Evolutionary conservation across 768 basidiomycete genomes (phyloP).

Genomic region (Pholiota molesta): DNA sequence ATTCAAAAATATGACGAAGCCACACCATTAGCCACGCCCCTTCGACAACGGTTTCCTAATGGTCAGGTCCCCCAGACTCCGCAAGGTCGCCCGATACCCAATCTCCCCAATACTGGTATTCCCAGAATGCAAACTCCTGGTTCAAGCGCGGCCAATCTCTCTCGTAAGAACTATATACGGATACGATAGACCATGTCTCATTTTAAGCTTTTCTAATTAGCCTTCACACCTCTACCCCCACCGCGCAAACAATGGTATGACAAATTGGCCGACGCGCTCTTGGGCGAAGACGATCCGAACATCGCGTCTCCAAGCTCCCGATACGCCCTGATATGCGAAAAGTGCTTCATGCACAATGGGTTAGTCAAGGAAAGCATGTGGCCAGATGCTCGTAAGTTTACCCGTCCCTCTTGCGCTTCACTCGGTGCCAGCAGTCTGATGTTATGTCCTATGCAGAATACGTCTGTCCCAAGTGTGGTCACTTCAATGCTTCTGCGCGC

Average conservation of each 20-base stretch:
- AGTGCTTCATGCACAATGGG: conserved; percentile 88
- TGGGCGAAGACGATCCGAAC: conserved; percentile 72
- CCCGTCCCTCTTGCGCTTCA: not conserved
- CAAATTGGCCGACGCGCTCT: conserved; percentile 82
- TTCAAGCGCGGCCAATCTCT: conserved; percentile 27
- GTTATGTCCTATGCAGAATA: conserved; percentile 60
- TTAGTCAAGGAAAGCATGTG: conserved; percentile 82
- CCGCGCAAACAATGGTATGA: conserved; percentile 84
- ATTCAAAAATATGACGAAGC: conserved; percentile 87
- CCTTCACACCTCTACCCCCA: conserved; percentile 36
- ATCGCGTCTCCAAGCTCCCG: conserved; percentile 48
- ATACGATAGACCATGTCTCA: conserved; percentile 5
- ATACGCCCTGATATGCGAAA: conserved; percentile 88
- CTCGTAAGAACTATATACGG: conserved; percentile 24
- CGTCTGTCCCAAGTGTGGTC: conserved; percentile 81
- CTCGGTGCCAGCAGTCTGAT: not conserved
- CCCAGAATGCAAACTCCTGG: conserved; percentile 26
- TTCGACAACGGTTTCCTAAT: conserved; percentile 43
- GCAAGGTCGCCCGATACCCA: conserved; percentile 29
- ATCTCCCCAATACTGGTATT: conserved; percentile 20
- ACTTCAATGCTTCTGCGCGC: conserved; percentile 67
- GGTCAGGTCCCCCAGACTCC: conserved; percentile 35
- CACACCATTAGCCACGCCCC: conserved; percentile 38
- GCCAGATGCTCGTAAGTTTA: conserved; percentile 77
- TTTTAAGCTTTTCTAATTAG: conserved; percentile 18